A percentile compares a stretch with the other conserved stretches of the same genome.
phyloP scores from a whole-genome alignment of 129 eudicot genomes.

The Apium graveolens region DNA sequence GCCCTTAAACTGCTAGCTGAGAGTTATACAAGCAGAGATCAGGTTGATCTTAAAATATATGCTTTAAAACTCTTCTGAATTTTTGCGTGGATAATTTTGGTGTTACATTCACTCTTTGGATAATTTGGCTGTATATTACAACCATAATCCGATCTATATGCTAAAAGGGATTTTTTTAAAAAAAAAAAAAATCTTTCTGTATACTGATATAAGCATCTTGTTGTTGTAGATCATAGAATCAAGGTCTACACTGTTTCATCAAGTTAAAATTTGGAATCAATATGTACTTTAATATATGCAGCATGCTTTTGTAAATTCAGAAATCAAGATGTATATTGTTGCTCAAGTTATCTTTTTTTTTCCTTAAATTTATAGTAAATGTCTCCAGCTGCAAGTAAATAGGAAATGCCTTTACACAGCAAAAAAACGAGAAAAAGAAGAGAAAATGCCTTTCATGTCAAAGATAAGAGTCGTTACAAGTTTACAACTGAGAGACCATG shows the following conservation, averaged over 20 bases:
- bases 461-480: not conserved
- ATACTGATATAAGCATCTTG: not conserved
- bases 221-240: not conserved
- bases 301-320: not conserved
- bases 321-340: not conserved
- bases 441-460: not conserved
- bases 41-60: conserved; percentile 35
- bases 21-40: conserved; percentile 99
- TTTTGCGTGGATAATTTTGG: not conserved
- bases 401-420: not conserved
- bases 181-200: too few species aligned
- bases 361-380: not conserved
- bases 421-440: not conserved
- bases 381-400: not conserved
- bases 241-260: not conserved
- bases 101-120: not conserved
- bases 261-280: not conserved
- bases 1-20: conserved; percentile 95
- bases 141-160: not conserved
- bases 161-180: too few species aligned
- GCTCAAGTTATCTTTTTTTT: not conserved
- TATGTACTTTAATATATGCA: not conserved
- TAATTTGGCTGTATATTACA: not conserved
- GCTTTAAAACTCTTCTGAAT: not conserved
- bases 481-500: not conserved